Evolutionary conservation across 257 asterid species (phyloP).

Genomic region (Penstemon newberryi): DNA sequence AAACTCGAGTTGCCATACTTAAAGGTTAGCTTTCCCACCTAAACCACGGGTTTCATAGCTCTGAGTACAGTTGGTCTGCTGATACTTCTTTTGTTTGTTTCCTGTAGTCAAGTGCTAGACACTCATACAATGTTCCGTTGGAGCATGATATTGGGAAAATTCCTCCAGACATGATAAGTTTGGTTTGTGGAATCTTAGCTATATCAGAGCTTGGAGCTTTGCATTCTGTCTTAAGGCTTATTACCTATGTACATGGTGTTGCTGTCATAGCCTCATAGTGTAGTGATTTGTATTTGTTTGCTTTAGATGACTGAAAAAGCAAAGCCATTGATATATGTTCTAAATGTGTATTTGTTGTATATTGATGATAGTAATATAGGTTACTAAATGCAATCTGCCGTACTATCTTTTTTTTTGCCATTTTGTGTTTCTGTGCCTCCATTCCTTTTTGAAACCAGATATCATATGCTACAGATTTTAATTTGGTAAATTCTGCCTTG

Average conservation of each 20-base stretch:
- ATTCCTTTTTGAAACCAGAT: neutral
- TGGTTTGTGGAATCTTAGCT: constrained; percentile 15
- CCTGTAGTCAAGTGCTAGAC: neutral
- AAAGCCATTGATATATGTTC: neutral
- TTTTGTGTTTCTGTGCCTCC: neutral
- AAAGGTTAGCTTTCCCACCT: constrained; percentile 60
- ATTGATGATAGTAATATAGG: neutral
- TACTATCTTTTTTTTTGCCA: neutral
- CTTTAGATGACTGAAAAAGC: neutral
- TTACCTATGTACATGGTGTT: neutral
- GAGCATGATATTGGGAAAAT: neutral
- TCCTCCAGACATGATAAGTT: constrained; percentile 17
- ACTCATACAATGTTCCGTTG: neutral
- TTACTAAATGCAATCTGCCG: neutral
- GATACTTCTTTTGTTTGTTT: constrained; percentile 15
- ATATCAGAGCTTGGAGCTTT: neutral
- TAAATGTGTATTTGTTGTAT: neutral
- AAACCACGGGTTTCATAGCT: constrained; percentile 7
- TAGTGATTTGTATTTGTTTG: neutral
- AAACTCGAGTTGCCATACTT: constrained; percentile 85
- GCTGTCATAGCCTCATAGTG: neutral
- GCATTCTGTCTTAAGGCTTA: neutral
- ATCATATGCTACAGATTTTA: neutral
- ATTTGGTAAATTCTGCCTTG: neutral
- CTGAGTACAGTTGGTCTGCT: neutral